Evolutionary conservation across 2,329 filamentous ascomycete genomes (phyloP), one percentile per base, ranked within the genome.

Genomic region (Metarhizium humberi): DNA sequence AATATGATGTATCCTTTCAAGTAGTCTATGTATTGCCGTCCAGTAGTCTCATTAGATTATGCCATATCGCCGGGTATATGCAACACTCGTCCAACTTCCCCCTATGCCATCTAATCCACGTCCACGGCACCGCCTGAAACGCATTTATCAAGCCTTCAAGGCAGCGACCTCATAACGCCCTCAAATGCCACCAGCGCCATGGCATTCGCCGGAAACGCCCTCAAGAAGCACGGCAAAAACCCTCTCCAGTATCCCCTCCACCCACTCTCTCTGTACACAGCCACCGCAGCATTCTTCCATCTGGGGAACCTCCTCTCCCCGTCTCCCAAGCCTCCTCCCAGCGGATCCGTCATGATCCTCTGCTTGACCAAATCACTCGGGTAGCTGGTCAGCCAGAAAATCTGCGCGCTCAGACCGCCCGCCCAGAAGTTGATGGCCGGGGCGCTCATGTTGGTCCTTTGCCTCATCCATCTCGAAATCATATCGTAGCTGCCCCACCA

Each of bases 401-500:
- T 74, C 75, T 99, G 94, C 0, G 94, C 94, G 50, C 87, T 92
- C 52, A 97, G 74, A 0, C 94, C 94, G 3, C 94, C 94, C 0
- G 94, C 92, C 92, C 92, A 97, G 75, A 99, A 99, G 69, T 97
- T 97, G 66, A 97, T 79, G 1, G 85, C 85, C 0, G 94, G 90
- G 0, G 84, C 82, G 54, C 87, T 87, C 54, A 96, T 74, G 13
- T 63, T 71, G 2, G 92, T 96, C 63, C 84, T 76, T 18, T 81
- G 71, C 54, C 81, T 76, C 66, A 97, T 75, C 57, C 78, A 73
- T 25, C 82, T 78, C 5, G 89, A 88, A 62, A 97, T 80, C 34
- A 96, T 63, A 65, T 96, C 92, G 75, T 99, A 99, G 57, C 85
- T 88, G n/a, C 86, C 85, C 94, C 94, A 99, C 92, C 92, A 97